These are phyloP conservation scores for Baffinella frigidus DNA, from an alignment of 208 protist genomes.

Conservation along the genomic window DNA sequence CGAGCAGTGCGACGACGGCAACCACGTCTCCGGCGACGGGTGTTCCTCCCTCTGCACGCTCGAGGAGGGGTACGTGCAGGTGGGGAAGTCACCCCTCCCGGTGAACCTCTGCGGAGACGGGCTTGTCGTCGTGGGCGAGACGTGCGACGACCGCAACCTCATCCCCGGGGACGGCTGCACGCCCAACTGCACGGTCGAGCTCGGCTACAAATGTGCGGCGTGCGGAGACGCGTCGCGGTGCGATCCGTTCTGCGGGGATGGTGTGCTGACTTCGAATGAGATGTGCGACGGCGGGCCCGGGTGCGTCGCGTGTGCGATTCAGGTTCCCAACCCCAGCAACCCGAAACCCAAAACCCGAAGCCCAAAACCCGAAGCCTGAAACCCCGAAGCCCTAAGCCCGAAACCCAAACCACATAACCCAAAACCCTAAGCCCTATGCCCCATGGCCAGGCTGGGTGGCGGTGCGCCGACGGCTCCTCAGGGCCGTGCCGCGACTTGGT, in stretches of 20 bases:
- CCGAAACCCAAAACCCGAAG: no score
- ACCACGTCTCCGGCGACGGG: conserved; percentile 19
- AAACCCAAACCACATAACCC: no score
- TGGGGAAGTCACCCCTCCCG: background rate
- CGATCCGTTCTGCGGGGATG: conserved; percentile 8
- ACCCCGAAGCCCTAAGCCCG: no score
- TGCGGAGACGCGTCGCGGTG: background rate
- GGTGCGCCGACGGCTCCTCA: no score
- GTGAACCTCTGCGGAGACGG: conserved; percentile 36
- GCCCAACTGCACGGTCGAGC: background rate
- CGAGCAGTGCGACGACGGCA: conserved; percentile 54
- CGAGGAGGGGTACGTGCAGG: background rate
- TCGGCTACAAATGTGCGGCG: background rate
- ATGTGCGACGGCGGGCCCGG: conserved; percentile 46
- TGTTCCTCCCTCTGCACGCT: conserved; percentile 45
- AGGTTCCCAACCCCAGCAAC: no score
- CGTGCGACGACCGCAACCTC: conserved; percentile 46
- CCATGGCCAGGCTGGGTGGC: no score
- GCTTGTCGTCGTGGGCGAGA: background rate
- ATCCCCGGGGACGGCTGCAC: conserved; percentile 7
- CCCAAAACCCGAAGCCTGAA: no score
- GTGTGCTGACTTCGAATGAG: background rate
- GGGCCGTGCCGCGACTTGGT: no score
- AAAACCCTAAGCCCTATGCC: no score
- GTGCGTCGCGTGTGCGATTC: no score